phyloP scores from a whole-genome alignment of 2,329 filamentous ascomycete species.

The Phialophora verrucosa region DNA sequence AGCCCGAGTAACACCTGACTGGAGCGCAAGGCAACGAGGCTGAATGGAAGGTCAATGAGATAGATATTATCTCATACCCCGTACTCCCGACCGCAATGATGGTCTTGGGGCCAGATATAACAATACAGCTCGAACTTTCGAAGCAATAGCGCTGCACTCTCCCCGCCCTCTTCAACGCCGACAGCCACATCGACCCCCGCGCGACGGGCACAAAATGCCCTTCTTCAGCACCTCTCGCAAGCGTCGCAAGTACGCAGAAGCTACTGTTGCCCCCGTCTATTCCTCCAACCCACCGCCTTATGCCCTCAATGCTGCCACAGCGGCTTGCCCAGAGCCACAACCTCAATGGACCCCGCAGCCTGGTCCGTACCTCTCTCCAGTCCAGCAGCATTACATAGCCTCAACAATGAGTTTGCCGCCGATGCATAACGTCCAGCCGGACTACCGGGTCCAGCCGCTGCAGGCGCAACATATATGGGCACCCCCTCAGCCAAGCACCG shows the following conservation, averaged over 20 bases:
- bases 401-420: conserved; percentile 21
- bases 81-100: neutral
- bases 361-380: neutral
- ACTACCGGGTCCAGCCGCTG: conserved; percentile 4
- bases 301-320: conserved; percentile 7
- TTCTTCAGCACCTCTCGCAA: conserved; percentile 22
- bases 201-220: conserved; percentile 14
- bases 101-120: neutral
- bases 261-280: conserved; percentile 13
- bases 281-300: conserved; percentile 13
- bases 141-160: neutral
- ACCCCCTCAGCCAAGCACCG: conserved; percentile 1
- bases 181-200: neutral
- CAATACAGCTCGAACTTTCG: neutral
- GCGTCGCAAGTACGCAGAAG: conserved; percentile 22
- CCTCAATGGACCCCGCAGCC: conserved; percentile 24
- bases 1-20: conserved; percentile 2
- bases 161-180: neutral
- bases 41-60: neutral
- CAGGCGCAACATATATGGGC: conserved; percentile 27
- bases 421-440: conserved; percentile 4
- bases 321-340: conserved; percentile 13
- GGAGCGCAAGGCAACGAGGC: conserved; percentile 9
- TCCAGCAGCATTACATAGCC: conserved; percentile 8
- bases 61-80: neutral